phyloP scores from a whole-genome alignment of 139 green algal species.

The Tetraselmis chui region DNA sequence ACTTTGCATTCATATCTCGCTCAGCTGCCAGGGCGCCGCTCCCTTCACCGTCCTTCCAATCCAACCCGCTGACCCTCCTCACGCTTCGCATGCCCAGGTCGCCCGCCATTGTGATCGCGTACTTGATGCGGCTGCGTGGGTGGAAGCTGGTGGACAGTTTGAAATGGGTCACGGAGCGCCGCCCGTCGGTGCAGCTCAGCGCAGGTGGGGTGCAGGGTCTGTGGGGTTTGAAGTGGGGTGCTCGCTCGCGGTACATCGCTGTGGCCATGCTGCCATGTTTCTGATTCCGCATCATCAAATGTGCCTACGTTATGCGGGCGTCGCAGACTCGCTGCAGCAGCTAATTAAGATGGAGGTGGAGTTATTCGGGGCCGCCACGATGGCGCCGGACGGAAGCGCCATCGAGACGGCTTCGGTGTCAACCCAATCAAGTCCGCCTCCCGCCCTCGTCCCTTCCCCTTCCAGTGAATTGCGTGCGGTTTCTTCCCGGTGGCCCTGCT shows the following conservation, averaged over 20 bases:
- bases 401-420: neutral
- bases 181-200: slow-evolving; percentile 38
- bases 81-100: slow-evolving; percentile 16
- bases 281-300: neutral
- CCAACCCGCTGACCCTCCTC: neutral
- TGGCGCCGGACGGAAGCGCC: neutral
- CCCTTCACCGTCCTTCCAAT: too few relatives aligned
- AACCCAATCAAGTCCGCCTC: neutral
- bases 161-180: slow-evolving; percentile 71
- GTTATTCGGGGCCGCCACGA: neutral
- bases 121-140: slow-evolving; percentile 69
- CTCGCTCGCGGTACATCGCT: too few relatives aligned
- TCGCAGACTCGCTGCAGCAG: neutral
- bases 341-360: neutral
- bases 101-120: slow-evolving; percentile 52
- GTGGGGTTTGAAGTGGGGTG: too few relatives aligned
- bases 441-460: too few relatives aligned
- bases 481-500: too few relatives aligned
- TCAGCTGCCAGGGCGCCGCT: too few relatives aligned
- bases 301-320: too few relatives aligned
- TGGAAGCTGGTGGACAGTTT: slow-evolving; percentile 73
- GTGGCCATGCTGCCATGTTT: too few relatives aligned
- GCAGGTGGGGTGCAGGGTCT: too few relatives aligned
- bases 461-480: too few relatives aligned
- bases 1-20: too few relatives aligned